Evolutionary conservation across 352 stramenopile species (phyloP).

Genomic region (Pythium dissimile): DNA sequence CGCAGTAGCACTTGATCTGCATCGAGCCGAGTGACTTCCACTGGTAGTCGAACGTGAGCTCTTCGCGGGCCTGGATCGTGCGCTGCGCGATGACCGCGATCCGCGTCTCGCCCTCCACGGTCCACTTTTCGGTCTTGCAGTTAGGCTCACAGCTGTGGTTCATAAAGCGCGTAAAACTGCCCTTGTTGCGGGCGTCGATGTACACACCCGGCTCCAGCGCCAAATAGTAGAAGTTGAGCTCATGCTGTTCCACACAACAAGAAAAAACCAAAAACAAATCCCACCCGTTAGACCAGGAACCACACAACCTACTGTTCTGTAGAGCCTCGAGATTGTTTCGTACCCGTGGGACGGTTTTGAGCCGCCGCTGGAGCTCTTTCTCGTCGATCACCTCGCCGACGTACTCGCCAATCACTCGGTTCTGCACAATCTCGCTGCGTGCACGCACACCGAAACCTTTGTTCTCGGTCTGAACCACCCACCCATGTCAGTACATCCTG

Average conservation of each 20-base stretch:
- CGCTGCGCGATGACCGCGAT: conserved; percentile 93
- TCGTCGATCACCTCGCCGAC: conserved; percentile 91
- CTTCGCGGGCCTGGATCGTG: conserved; percentile 86
- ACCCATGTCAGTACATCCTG: not conserved
- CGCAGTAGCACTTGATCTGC: conserved; percentile 80
- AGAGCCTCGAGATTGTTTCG: no score
- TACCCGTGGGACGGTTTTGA: conserved; percentile 58
- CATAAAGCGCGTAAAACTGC: conserved; percentile 95
- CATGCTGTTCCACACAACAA: conserved; percentile 31
- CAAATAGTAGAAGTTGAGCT: conserved; percentile 88
- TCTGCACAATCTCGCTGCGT: conserved; percentile 48
- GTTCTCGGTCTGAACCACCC: conserved; percentile 39
- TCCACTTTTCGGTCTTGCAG: conserved; percentile 95
- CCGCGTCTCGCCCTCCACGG: conserved; percentile 86
- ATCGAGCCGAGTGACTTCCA: conserved; percentile 86
- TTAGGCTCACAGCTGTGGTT: conserved; percentile 96
- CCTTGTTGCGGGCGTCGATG: conserved; percentile 87
- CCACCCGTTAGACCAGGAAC: not conserved
- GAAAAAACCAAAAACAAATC: conserved; percentile 4
- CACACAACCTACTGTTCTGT: no score
- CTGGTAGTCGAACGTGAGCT: conserved; percentile 97
- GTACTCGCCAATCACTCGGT: conserved; percentile 86
- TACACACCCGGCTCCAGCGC: conserved; percentile 79
- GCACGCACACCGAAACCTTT: conserved; percentile 88
- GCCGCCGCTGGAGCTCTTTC: conserved; percentile 60